phyloP scores from a whole-genome alignment of 768 basidiomycete species.

The Lactarius sanguifluus region DNA sequence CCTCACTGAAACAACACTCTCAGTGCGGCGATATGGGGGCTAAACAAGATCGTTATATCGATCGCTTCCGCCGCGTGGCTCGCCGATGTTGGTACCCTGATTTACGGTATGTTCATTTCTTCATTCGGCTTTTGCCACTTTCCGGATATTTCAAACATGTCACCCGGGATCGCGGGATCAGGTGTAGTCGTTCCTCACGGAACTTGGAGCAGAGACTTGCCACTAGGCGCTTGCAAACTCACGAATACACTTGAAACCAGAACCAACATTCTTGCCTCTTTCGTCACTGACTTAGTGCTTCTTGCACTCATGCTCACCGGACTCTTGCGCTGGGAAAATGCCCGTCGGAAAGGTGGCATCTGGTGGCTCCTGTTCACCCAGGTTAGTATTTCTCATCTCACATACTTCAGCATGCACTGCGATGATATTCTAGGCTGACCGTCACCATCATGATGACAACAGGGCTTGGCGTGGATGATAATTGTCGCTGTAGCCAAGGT shows the following conservation, averaged over 20 bases:
- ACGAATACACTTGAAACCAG: not conserved
- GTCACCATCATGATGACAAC: not conserved
- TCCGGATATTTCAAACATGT: not conserved
- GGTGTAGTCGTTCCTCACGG: not conserved
- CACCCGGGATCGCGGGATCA: not conserved
- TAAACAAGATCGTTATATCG: constrained; percentile 4
- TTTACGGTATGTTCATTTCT: not conserved
- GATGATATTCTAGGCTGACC: not conserved
- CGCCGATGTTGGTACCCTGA: not conserved
- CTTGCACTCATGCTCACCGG: constrained; percentile 13
- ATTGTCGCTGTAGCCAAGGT: not conserved
- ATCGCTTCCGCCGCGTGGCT: not conserved
- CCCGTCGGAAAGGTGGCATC: not conserved
- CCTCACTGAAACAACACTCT: not conserved
- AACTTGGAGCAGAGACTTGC: no score
- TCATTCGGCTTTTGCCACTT: not conserved
- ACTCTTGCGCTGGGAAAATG: constrained; percentile 11
- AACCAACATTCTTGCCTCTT: not conserved
- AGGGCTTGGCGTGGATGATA: constrained; percentile 11
- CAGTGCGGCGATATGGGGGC: constrained; percentile 16
- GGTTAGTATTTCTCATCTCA: not conserved
- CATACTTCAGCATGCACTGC: not conserved
- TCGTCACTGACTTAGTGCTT: constrained; percentile 2
- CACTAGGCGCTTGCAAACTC: not conserved
- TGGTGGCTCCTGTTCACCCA: constrained; percentile 15